Evolutionary conservation across 306 rosid genomes (phyloP).

Genomic region (Fragaria iinumae): DNA sequence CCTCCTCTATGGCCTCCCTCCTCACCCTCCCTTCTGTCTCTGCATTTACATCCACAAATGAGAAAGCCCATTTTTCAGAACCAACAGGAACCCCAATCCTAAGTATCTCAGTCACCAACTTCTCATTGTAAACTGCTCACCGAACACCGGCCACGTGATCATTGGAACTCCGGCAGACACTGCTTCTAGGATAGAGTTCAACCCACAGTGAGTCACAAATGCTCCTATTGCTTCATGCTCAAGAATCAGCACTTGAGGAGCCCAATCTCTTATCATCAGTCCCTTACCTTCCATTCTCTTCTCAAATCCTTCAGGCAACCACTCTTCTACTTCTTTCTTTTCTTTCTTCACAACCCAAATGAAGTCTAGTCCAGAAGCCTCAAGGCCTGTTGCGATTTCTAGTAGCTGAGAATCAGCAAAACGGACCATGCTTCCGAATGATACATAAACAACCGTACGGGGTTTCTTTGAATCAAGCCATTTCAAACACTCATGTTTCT

Average conservation of each 20-base stretch:
- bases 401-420: slow-evolving; percentile 33
- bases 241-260: slow-evolving; percentile 39
- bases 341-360: slow-evolving; percentile 39
- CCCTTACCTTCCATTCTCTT: slow-evolving; percentile 41
- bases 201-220: slow-evolving; percentile 25
- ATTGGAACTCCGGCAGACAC: slow-evolving; percentile 38
- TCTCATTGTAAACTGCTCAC: slow-evolving; percentile 47
- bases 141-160: slow-evolving; percentile 44
- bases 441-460: slow-evolving; percentile 45
- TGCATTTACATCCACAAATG: slow-evolving; percentile 12
- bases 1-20: slow-evolving; percentile 25
- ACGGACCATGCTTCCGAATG: slow-evolving; percentile 35
- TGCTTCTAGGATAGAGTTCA: slow-evolving; percentile 29
- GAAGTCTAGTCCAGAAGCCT: slow-evolving; percentile 41
- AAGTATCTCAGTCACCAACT: slow-evolving; percentile 23
- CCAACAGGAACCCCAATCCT: slow-evolving; percentile 36
- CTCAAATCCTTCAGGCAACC: slow-evolving; percentile 27
- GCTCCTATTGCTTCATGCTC: slow-evolving; percentile 39
- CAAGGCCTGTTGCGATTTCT: slow-evolving; percentile 51
- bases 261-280: slow-evolving; percentile 47
- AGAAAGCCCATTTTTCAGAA: slow-evolving; percentile 13
- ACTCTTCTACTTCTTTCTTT: slow-evolving; percentile 18
- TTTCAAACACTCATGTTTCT: slow-evolving; percentile 21
- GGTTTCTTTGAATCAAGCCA: slow-evolving; percentile 28
- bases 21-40: slow-evolving; percentile 22